These are phyloP conservation scores for Ophiocordyceps camponoti-saundersi DNA, from an alignment of 2,329 filamentous ascomycete genomes.

Conservation along the genomic window DNA sequence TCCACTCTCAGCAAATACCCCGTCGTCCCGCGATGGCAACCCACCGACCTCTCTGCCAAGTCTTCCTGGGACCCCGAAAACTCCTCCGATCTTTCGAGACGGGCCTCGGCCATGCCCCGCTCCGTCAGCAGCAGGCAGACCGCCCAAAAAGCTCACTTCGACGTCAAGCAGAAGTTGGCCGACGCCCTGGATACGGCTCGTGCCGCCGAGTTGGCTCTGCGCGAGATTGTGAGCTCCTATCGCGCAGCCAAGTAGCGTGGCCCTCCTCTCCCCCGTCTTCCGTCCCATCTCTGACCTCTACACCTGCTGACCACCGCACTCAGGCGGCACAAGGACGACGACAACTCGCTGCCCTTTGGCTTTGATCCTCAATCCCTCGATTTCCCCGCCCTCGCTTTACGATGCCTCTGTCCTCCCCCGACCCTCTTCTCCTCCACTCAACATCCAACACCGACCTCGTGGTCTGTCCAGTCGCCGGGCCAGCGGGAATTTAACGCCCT, in stretches of 20 bases:
- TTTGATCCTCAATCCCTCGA: slow-evolving; percentile 76
- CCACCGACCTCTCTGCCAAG: slow-evolving; percentile 47
- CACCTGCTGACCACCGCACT: not conserved
- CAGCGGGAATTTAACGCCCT: slow-evolving; percentile 60
- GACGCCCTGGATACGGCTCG: slow-evolving; percentile 65
- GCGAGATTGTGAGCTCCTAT: slow-evolving; percentile 67
- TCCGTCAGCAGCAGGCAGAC: slow-evolving; percentile 33
- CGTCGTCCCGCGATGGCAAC: slow-evolving; percentile 52
- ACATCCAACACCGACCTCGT: slow-evolving; percentile 61
- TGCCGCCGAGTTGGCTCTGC: slow-evolving; percentile 69
- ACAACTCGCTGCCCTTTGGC: slow-evolving; percentile 44
- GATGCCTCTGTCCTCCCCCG: slow-evolving; percentile 62
- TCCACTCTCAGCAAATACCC: slow-evolving; percentile 35
- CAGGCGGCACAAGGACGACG: slow-evolving; percentile 39
- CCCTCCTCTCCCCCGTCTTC: not conserved
- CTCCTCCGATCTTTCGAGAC: slow-evolving; percentile 17
- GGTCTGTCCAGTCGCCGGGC: slow-evolving; percentile 63
- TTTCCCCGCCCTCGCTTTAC: slow-evolving; percentile 71
- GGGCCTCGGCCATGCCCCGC: slow-evolving; percentile 17
- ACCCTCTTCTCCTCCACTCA: slow-evolving; percentile 71
- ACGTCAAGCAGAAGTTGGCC: slow-evolving; percentile 42
- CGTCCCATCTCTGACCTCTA: too few relatives aligned
- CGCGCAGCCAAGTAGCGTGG: slow-evolving; percentile 63
- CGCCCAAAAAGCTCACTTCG: slow-evolving; percentile 43
- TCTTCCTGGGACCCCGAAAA: slow-evolving; percentile 13